phyloP scores from a whole-genome alignment of 768 basidiomycete genomes.

The Collybia sordida region DNA sequence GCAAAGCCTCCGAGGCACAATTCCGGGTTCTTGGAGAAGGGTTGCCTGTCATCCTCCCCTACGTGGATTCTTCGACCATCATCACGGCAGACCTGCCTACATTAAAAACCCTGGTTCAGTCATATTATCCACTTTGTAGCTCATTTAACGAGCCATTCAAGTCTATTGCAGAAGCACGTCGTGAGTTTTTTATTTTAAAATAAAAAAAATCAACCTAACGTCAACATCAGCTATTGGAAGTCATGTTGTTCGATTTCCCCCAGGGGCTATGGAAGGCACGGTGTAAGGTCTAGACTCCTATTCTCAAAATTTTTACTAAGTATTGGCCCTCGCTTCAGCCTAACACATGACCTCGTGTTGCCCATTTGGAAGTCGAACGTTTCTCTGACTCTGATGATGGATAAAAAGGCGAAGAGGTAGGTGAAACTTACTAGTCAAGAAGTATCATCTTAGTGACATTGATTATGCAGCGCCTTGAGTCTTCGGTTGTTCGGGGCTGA shows the following conservation, averaged over 20 bases:
- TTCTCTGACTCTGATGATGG: slow-evolving; percentile 89
- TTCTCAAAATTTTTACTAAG: slow-evolving; percentile 1
- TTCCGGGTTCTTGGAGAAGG: slow-evolving; percentile 87
- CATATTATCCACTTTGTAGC: slow-evolving; percentile 79
- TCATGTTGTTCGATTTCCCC: slow-evolving; percentile 68
- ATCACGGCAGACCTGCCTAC: slow-evolving; percentile 54
- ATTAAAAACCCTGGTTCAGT: slow-evolving; percentile 65
- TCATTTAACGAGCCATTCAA: slow-evolving; percentile 63
- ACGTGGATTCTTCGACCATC: slow-evolving; percentile 63
- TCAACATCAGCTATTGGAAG: slow-evolving; percentile 57
- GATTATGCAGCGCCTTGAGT: slow-evolving; percentile 71
- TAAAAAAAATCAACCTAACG: slow-evolving; percentile 1
- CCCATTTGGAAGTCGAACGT: slow-evolving; percentile 94
- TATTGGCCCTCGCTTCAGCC: slow-evolving; percentile 34
- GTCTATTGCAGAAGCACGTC: slow-evolving; percentile 45
- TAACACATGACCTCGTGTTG: slow-evolving; percentile 80
- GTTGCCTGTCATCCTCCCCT: slow-evolving; percentile 80
- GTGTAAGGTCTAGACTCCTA: slow-evolving; percentile 42
- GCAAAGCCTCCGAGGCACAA: slow-evolving; percentile 54
- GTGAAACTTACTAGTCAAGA: slow-evolving; percentile 8
- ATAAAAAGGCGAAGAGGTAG: slow-evolving; percentile 95
- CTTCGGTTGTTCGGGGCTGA: slow-evolving; percentile 83
- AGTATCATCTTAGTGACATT: not conserved
- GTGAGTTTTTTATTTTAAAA: slow-evolving; percentile 38
- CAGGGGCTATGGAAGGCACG: slow-evolving; percentile 49